These are phyloP conservation scores for Rhizopus microsporus DNA, from an alignment of 371 early-diverging fungal genomes.

Conservation along the genomic window DNA sequence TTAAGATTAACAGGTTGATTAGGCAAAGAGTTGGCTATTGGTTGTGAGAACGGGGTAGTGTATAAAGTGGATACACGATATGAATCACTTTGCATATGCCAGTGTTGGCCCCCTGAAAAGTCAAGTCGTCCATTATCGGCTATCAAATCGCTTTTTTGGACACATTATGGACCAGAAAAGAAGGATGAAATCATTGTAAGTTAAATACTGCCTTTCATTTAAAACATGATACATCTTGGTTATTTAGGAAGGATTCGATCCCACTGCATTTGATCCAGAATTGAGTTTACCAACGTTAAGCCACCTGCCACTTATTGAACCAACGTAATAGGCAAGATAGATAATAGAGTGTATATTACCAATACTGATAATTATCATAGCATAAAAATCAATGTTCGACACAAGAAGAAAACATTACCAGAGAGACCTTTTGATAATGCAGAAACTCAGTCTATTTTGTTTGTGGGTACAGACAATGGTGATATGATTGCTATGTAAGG, in stretches of 20 bases:
- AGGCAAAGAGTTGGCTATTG: slow-evolving; percentile 28
- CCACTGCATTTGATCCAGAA: slow-evolving; percentile 19
- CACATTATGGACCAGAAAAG: slow-evolving; percentile 16
- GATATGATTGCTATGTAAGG: slow-evolving; percentile 19
- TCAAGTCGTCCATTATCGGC: background rate
- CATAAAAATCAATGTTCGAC: background rate
- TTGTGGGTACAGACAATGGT: slow-evolving; percentile 19
- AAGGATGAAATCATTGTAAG: slow-evolving; percentile 21
- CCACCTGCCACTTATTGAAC: slow-evolving; percentile 15
- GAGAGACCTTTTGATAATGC: slow-evolving; percentile 6
- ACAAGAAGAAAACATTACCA: slow-evolving; percentile 8
- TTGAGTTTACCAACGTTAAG: slow-evolving; percentile 14
- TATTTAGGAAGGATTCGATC: slow-evolving; percentile 26
- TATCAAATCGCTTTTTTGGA: slow-evolving; percentile 14
- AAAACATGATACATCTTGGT: background rate
- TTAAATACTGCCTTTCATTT: background rate
- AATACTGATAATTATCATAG: slow-evolving; percentile 3
- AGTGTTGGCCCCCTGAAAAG: slow-evolving; percentile 10
- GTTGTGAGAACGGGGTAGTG: slow-evolving; percentile 20
- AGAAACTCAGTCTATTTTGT: slow-evolving; percentile 17
- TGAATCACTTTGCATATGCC: slow-evolving; percentile 6
- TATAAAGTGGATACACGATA: slow-evolving; percentile 18
- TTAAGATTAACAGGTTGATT: background rate
- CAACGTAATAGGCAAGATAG: slow-evolving; percentile 8
- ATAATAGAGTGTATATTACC: background rate